Evolutionary conservation across 2,329 filamentous ascomycete genomes (phyloP), one percentile per base, ranked within the genome.

Genomic region (Meredithiella fracta): DNA sequence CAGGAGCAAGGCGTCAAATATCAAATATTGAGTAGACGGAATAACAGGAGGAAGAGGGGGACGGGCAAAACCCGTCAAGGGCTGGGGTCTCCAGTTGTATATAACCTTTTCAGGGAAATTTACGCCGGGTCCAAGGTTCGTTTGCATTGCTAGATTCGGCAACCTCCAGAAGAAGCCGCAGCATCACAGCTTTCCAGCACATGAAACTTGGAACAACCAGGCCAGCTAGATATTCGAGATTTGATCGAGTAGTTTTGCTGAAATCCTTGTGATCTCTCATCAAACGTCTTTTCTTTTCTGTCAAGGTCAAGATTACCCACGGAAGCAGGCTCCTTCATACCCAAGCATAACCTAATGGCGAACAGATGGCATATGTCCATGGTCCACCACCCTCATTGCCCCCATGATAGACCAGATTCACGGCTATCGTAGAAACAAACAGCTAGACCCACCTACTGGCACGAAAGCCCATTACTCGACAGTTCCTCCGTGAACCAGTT

Each of bases 21-120:
- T 42, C 9, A 52, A 38, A 20, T 15, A 44, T 20, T 51, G 31
- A 7, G 37, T 42, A 40, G 23, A 20, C 3, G 29, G 38, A 44
- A 56, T 49, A 42, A 23, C 34, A 47, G 29, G 50, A 55, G 37
- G 53, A 49, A 55, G 49, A 38, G 20, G 23, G 47, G 31, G 37
- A 42, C 4, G 22, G 44, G 22, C 23, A 49, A 25, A 49, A 23
- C 20, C 23, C 23, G 26, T 25, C 29, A 59, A 54, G 29, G 47
- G 51, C 50, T 51, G 58, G 54, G 53, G 44, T 55, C 26, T 11
- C 34, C 40, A 55, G 53, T n/a, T 47, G 53, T 55, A 55, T 55
- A 55, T 55, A 55, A 55, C 53, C 53, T 55, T 55, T 34, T 55
- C 50, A 25, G n/a, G 47, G 53, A 51, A 34, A 40, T 51, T 9